Evolutionary conservation across 495 filamentous ascomycete species (phyloP), one percentile per base, ranked within the genome.

Genomic region (Podospora bellae-mahoneyi): DNA sequence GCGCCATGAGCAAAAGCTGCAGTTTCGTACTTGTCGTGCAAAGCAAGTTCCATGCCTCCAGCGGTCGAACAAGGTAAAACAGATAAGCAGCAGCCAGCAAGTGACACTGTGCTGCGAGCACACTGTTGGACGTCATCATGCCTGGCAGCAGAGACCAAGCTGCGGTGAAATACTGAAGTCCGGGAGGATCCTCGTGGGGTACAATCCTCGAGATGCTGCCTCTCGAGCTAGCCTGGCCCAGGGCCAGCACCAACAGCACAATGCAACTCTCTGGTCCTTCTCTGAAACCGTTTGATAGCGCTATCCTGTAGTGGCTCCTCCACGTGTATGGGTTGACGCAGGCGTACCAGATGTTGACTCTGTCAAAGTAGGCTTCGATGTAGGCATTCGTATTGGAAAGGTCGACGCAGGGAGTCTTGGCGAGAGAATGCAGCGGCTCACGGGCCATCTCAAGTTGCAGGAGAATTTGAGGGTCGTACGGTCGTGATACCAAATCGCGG

Each of bases 241-340:
- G 82, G n/a, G 91, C 84, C 39, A 94, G 76, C 3, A 94, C 91
- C 9, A 94, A 80, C 19, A 93, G 79, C n/a, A 92, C 91, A 69
- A 93, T 89, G 70, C 91, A 94, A 70, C 91, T 93, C 71, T 93
- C 91, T 0, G 90, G 87, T 1, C 91, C 91, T 67, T 91, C 86
- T 64, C 89, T 87, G 70, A 93, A 93, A 6, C 88, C 86, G 67
- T 86, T 86, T 1, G 89, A 89, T 3, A 92, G 81, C 0, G 91
- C 91, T 6, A 83, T 88, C 20, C 84, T 82, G 75, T 93, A 93
- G 76, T 92, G 89, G 66, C 84, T 86, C n/a, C 84, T 82, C 91
- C 91, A 94, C 20, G 87, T 90, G 77, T 89, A 91, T 26, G 91
- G 91, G 76, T 92, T 93, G 64, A 94, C 90, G 76, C 89, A 91